A percentile compares a stretch with the other conserved stretches of the same genome.
Conservation (phyloP, 768 basidiomycete species). For the Fibroporia radiculosa region DNA sequence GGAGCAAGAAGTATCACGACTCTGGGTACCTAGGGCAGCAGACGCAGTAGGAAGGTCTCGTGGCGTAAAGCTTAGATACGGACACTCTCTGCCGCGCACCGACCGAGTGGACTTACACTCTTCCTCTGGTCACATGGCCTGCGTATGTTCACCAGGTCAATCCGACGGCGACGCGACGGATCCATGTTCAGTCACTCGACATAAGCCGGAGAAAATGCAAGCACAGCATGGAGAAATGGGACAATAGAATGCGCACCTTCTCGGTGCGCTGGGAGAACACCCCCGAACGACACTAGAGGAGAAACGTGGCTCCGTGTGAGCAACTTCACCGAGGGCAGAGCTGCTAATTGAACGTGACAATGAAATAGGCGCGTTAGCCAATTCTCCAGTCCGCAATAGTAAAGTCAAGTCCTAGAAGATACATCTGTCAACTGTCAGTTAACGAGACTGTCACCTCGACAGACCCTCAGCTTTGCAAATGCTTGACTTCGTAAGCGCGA, state of each 20-base stretch:
- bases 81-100: background rate
- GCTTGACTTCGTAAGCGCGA: background rate
- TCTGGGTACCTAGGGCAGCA: background rate
- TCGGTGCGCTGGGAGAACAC: background rate
- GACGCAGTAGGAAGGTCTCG: background rate
- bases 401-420: background rate
- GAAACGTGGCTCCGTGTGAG: constrained; percentile 2
- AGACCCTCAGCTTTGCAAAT: background rate
- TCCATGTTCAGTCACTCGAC: background rate
- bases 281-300: background rate
- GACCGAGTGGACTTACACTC: background rate
- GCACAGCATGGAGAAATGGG: background rate
- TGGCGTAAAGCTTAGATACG: background rate
- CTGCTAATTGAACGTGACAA: background rate
- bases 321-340: background rate
- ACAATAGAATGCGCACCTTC: background rate
- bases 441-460: background rate
- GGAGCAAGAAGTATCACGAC: background rate
- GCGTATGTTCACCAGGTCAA: background rate
- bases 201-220: background rate
- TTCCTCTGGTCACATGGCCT: background rate
- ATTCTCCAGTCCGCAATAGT: background rate
- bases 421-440: background rate
- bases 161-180: background rate
- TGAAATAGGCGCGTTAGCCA: background rate